Base-by-base conservation (phyloP, 345 rosid species). In the Durio zibethinus region DNA sequence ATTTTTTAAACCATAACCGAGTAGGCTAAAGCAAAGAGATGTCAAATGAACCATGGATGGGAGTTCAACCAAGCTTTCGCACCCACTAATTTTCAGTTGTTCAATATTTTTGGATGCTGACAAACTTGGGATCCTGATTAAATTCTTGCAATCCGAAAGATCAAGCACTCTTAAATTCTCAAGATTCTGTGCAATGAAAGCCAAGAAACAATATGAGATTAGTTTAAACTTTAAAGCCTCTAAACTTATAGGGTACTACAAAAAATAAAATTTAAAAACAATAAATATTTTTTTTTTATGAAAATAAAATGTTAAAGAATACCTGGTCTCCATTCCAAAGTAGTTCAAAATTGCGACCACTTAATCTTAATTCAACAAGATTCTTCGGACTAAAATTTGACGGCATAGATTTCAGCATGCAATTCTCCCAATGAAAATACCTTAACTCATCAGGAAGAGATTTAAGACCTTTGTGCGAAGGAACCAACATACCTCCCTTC, bases 361-460 rank as follows among this genome's bases (percentile, higher is more conserved):
- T 29, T 52, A 70, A 29, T 33, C 65, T 71, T 40, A 84, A 77
- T 60, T 79, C 82, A 4, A 84, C 83, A 31, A 80, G 82, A 15
- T 83, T 78, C 23, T 79, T 77, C 0, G 81, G 82, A 42, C 63
- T 59, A 54, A 80, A 81, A 20, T 72, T 45, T 5, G 45, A 31
- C 35, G 86, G 86, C 63, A 86, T 10, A 25, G 81, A 77, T 2
- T 69, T 78, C 36, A 70, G 45, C 0, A 84, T 82, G 53, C 60
- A 87, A 20, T 83, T 60, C 50, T 69, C 61, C 87, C 87, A 87
- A 11, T 79, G 61, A 31, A 87, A 79, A 77, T 68, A 83, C 50
- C 83, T 59, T 36, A 83, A 76, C 75, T 83, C 77, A 11, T 33
- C 10, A 0, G 89, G 73, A 73, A 87, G 81, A 31, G 50, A 76